Base-by-base conservation (phyloP, 2,329 filamentous ascomycete species). In the Nothopassalora personata region DNA sequence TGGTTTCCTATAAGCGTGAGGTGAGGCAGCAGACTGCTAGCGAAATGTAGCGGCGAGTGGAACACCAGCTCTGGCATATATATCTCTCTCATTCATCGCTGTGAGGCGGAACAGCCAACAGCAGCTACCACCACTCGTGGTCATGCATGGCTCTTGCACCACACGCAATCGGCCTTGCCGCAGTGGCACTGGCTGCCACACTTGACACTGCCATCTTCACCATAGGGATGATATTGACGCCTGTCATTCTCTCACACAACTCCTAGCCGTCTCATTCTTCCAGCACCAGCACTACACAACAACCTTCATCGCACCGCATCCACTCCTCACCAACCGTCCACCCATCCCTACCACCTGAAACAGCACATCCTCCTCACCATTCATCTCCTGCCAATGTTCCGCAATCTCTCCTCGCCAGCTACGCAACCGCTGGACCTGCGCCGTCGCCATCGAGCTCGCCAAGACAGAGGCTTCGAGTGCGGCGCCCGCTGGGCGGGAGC, bases 361-460 rank as follows among this genome's bases (percentile, higher is more conserved):
- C 34, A 57, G 27, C 58, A 60, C 27, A 58, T 59, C 51, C 39
- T 55, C 43, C 53, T 15, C 36, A 53, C 53, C 23, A 51, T 34
- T n/a, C 30, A 57, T 52, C 53, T 39, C 46, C 54, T 31, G 39
- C 18, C 53, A 53, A 69, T 69, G 67, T 57, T 65, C 51, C 67
- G 54, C 53, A 61, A 60, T 54, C 61, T 60, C 57, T 57, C 56
- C 51, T 58, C 59, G 45, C 56, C 56, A 28, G 33, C 54, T 13
- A 52, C 53, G n/a, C 60, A 58, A 36, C 56, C 60, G 28, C 54
- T 53, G 2, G 55, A 54, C 64, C 63, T 62, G 39, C 57, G 62
- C 60, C 65, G 60, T 19, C 59, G 58, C 23, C 60, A 56, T 18
- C 57, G 50, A 36, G 28, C 53, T 54, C 56, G 52, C 39, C 56